Conservation (phyloP, 768 basidiomycete species). For the Russula foetens region DNA sequence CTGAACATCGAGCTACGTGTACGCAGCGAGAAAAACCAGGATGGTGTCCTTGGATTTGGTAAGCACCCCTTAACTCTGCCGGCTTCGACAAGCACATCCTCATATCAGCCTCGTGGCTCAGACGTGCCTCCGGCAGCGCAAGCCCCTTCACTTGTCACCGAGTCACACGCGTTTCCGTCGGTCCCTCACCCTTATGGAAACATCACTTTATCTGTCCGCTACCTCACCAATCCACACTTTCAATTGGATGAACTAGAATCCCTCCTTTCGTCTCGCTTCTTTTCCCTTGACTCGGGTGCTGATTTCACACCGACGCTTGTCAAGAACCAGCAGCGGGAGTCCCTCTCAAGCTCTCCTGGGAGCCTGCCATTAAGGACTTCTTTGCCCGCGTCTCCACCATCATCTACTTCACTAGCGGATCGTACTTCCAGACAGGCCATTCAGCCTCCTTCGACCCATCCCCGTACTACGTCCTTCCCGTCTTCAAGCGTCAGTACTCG, state of each 20-base stretch:
- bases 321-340: constrained; percentile 55
- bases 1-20: constrained; percentile 44
- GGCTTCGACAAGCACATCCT: constrained; percentile 6
- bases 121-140: constrained; percentile 35
- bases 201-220: constrained; percentile 52
- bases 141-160: constrained; percentile 37
- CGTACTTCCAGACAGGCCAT: constrained; percentile 28
- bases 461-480: constrained; percentile 33
- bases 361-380: constrained; percentile 36
- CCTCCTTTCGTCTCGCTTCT: constrained; percentile 62
- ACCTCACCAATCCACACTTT: constrained; percentile 62
- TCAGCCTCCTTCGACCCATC: constrained; percentile 28
- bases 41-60: constrained; percentile 34
- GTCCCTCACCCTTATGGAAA: constrained; percentile 63
- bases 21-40: constrained; percentile 21
- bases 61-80: constrained; percentile 18
- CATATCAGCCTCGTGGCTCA: constrained; percentile 22
- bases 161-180: constrained; percentile 52
- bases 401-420: constrained; percentile 31
- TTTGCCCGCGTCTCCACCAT: constrained; percentile 40
- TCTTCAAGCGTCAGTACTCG: constrained; percentile 30
- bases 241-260: constrained; percentile 72
- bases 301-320: constrained; percentile 67
- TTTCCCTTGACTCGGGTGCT: constrained; percentile 55
- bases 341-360: constrained; percentile 36